Base-by-base conservation (phyloP, 148 eudicot species). In the Spergularia bocconei region DNA sequence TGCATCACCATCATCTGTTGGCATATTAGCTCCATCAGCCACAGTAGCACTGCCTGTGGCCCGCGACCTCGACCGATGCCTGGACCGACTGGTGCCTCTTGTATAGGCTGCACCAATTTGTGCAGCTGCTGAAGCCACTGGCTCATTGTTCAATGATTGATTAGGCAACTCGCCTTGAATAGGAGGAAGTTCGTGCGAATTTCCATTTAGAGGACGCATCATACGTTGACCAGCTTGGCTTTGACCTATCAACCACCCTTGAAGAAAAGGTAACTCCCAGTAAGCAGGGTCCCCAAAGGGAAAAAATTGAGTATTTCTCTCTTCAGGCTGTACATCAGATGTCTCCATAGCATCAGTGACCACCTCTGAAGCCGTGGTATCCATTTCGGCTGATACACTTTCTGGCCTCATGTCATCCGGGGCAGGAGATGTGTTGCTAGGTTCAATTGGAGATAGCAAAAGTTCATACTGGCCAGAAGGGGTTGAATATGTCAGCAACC, bases 161-260 rank as follows among this genome's bases (percentile, higher is more conserved):
- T 56, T 75, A 20, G 72, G n/a, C 66, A 54, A 33, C 75, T 85
- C 86, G 52, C 73, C 66, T 70, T 71, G 71, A 16, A 75, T 41
- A 69, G 85, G 64, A 64, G 83, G 66, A 86, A 72, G 77, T 77
- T 88, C 93, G 70, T 75, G 80, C 19, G 79, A 61, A 77, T 66
- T 84, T 55, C 86, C 71, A 82, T 84, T 84, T 65, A 81, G 69
- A 69, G 97, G 78, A 64, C 79, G 88, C 74, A 87, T 58, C 80
- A 87, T 75, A 38, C 84, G 93, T 79, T 84, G 93, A 67, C 95
- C 93, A 79, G 92, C 97, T 83, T 92, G 99, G 82, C 92, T 91
- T 86, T 95, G 99, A 72, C 99, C 97, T 48, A 92, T 82, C 80
- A 95, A 81, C 99, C 97, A 95, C 56, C 99, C 99, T 79, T 95